phyloP scores from a whole-genome alignment of 2,329 filamentous ascomycete genomes.

The Tolypocladium ophioglossoides region DNA sequence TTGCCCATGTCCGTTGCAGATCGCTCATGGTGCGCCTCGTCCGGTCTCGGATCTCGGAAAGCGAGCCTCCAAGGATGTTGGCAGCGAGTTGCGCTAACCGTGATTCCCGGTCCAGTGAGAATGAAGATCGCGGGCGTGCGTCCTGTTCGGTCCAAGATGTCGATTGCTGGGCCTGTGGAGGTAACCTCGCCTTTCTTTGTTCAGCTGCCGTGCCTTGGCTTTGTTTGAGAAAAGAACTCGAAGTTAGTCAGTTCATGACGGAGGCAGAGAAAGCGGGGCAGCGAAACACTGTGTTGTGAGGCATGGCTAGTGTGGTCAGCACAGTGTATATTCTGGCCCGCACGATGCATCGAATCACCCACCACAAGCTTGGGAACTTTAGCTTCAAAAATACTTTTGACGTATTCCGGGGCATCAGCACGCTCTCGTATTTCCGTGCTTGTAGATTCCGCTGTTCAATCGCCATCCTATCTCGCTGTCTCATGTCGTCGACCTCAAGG shows the following conservation, averaged over 20 bases:
- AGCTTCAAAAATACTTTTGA: neutral
- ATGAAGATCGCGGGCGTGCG: neutral
- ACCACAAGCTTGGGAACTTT: neutral
- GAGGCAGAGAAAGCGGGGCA: neutral
- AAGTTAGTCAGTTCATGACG: neutral
- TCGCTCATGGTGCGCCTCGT: conserved; percentile 55
- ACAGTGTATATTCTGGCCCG: neutral
- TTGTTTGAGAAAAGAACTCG: neutral
- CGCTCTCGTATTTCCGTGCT: neutral
- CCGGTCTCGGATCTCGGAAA: neutral
- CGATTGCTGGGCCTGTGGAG: neutral
- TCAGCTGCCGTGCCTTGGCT: neutral
- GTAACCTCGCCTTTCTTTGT: neutral
- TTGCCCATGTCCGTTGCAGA: conserved; percentile 68
- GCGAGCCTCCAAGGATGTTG: neutral
- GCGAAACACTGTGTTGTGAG: neutral
- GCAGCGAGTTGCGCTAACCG: neutral
- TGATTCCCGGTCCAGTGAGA: neutral
- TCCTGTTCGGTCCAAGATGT: neutral
- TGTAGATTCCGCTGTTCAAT: neutral
- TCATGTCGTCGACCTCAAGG: neutral
- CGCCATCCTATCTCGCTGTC: neutral
- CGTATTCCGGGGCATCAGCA: neutral
- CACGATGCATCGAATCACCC: neutral
- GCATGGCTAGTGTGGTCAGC: neutral